Conservation (phyloP, 148 eudicot genomes). For the Camellia sinensis region DNA sequence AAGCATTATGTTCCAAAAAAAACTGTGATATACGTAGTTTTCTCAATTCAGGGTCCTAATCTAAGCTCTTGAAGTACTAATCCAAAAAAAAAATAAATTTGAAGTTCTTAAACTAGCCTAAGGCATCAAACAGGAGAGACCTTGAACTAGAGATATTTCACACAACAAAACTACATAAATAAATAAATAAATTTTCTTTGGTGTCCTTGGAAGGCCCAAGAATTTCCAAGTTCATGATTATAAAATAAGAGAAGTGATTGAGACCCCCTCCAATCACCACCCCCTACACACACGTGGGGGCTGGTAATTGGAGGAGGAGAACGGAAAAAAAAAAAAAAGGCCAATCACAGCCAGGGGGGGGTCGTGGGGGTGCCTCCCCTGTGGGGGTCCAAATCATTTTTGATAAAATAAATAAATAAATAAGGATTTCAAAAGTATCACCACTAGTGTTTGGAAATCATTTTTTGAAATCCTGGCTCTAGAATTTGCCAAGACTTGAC, state of each 20-base stretch:
- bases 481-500: not conserved
- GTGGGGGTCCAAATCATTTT: no score
- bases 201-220: not conserved
- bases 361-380: no score
- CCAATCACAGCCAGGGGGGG: no score
- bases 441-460: not conserved
- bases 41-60: not conserved
- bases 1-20: not conserved
- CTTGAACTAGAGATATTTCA: not conserved
- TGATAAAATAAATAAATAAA: no score
- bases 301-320: not conserved
- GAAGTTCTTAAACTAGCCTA: not conserved
- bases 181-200: not conserved
- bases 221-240: not conserved
- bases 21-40: not conserved
- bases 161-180: not conserved
- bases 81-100: no score
- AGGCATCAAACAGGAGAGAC: not conserved
- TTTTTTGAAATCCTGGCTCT: not conserved
- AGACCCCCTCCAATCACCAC: no score
- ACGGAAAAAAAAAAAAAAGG: no score
- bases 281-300: no score
- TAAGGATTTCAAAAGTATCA: no score
- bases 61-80: not conserved
- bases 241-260: no score